These are phyloP conservation scores for Aspergillus conjunctus DNA, from an alignment of 495 filamentous ascomycete genomes.

Conservation along the genomic window DNA sequence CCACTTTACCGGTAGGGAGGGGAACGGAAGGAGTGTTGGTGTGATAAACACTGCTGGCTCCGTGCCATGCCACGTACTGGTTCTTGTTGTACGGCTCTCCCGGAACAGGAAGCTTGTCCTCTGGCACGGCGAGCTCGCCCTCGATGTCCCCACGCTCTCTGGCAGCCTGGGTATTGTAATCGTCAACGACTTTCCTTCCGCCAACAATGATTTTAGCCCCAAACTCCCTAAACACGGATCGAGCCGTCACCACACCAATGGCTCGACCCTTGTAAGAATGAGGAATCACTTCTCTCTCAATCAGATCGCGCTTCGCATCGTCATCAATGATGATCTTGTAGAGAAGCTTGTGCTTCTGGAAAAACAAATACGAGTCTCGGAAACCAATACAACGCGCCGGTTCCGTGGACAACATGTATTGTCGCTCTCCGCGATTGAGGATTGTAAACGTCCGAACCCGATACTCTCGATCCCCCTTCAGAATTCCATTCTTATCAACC, in stretches of 20 bases:
- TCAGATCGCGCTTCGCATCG: constrained; percentile 89
- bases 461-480: constrained; percentile 83
- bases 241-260: constrained; percentile 94
- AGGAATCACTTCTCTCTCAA: constrained; percentile 90
- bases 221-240: constrained; percentile 96
- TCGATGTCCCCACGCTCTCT: constrained; percentile 79
- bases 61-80: constrained; percentile 97
- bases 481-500: constrained; percentile 82
- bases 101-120: constrained; percentile 69
- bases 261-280: constrained; percentile 98
- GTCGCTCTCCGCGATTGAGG: constrained; percentile 73
- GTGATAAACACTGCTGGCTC: constrained; percentile 93
- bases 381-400: constrained; percentile 96
- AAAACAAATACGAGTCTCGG: constrained; percentile 96
- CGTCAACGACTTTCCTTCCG: constrained; percentile 80
- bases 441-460: constrained; percentile 93
- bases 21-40: constrained; percentile 77
- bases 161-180: constrained; percentile 82
- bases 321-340: constrained; percentile 96
- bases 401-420: constrained; percentile 98
- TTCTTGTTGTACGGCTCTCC: constrained; percentile 88
- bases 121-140: constrained; percentile 86
- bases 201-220: constrained; percentile 92
- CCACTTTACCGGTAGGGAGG: constrained; percentile 69
- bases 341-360: constrained; percentile 91